These are phyloP conservation scores for Ceratobasidium sp. DNA, from an alignment of 1,284 basidiomycete genomes.

Conservation along the genomic window DNA sequence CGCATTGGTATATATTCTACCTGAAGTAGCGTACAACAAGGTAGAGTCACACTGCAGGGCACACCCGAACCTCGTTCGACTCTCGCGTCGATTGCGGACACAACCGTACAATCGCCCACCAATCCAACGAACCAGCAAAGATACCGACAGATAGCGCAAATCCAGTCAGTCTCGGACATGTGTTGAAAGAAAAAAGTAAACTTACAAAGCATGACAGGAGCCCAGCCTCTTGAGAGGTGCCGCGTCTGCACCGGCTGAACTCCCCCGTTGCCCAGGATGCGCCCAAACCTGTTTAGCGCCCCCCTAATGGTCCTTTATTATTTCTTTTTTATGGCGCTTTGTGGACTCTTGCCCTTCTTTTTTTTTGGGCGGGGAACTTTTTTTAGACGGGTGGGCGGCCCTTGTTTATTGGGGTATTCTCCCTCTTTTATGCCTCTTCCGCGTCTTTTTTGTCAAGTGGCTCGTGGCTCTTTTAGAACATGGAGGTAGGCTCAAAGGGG, in stretches of 20 bases:
- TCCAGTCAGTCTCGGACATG: too few relatives aligned
- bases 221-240: constrained; percentile 20
- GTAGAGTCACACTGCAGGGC: too few relatives aligned
- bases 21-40: too few relatives aligned
- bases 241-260: constrained; percentile 22
- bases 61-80: too few relatives aligned
- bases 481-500: not conserved
- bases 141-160: too few relatives aligned
- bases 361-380: not conserved
- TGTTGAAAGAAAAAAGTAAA: not conserved
- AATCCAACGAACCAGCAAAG: too few relatives aligned
- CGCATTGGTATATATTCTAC: too few relatives aligned
- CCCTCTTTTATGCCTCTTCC: constrained; percentile 23
- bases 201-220: constrained; percentile 27
- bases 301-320: constrained; percentile 5
- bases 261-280: constrained; percentile 27
- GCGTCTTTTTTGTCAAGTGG: constrained; percentile 20
- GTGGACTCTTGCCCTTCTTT: not conserved
- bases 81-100: too few relatives aligned
- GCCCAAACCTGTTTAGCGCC: constrained; percentile 17
- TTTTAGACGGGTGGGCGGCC: constrained; percentile 10
- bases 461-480: constrained; percentile 14
- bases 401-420: constrained; percentile 6
- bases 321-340: not conserved
- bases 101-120: too few relatives aligned